Base-by-base conservation (phyloP, 495 filamentous ascomycete genomes). In the Penicillium taxi region DNA sequence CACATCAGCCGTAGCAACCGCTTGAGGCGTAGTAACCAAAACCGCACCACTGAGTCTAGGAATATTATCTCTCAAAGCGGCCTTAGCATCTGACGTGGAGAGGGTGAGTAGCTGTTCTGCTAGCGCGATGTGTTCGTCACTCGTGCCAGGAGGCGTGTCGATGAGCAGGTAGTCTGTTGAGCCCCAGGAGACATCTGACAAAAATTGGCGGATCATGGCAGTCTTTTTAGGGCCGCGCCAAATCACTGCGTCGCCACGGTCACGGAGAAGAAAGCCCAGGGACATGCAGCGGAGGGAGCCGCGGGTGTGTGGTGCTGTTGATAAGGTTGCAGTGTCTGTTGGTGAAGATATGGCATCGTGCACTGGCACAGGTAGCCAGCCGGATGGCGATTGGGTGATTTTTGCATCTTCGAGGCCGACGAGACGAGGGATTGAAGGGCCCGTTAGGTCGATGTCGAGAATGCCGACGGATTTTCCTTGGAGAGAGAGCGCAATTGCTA, bases 221-320 rank as follows among this genome's bases (percentile, higher is more conserved):
- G 93, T 98, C 65, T 98, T 98, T 64, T 98, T 98, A 1, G 91
- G 91, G 0, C 91, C 91, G 30, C 91, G 79, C 91, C 91, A 98
- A 38, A 98, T 86, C 1, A 98, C 87, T 3, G 89, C 88, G 48
- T 94, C 87, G 42, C 80, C 82, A 48, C 90, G 72, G 34, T 80
- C 72, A 20, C 78, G 79, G 9, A 98, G 75, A 15, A 98, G 73
- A 56, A 98, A 95, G 16, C 86, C 91, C 1, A 98, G 74, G 33
- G 85, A 93, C 84, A 96, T 96, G 64, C 85, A 89, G 38, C 77
- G 74, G 23, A 96, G 76, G 13, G 81, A 70, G 12, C 86, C 86
- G 26, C 58, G 56, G 4, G 32, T 27, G 11, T 30, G 20, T 27
- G 48, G 22, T 37, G 38, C 24, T 15, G 42, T 28, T 20, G 41